Base-by-base conservation (phyloP, 2,329 filamentous ascomycete genomes). In the Apiospora phragmitis region DNA sequence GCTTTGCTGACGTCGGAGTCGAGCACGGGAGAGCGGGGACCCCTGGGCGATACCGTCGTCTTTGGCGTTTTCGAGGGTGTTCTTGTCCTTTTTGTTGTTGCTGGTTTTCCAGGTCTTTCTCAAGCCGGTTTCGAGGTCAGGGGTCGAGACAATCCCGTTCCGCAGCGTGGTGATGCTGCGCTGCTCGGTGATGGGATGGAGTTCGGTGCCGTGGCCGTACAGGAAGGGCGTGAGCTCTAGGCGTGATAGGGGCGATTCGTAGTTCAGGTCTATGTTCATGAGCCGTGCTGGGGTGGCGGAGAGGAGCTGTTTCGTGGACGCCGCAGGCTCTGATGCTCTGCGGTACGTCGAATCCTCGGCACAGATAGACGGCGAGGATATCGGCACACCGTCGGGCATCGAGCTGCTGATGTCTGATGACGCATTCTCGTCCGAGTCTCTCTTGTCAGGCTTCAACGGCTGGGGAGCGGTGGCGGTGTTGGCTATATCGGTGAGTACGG, bases 181-280 rank as follows among this genome's bases (percentile, higher is more conserved):
- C 45, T 68, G 67, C n/a, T 68, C 67, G 9, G 67, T 68, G 67
- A 68, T 68, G 21, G 67, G 67, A 32, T 41, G 8, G 32, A 68
- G 43, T 21, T 24, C 47, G 5, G 67, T 68, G 67, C 67, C 67
- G 32, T 26, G 45, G 45, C 67, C 67, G 47, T 68, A 68, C 18
- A 41, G 47, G 45, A 68, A 68, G 29, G 67, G 67, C 18, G 67
- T 55, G 43, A 41, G 35, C 45, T 68, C 67, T 5, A 68, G 67
- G 32, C 67, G 67, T n/a, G 67, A 38, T 11, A 55, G 67, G 43
- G 67, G 67, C 11, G 67, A 55, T 21, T 68, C 67, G 45, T 49
- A 24, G 32, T 55, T 38, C 1, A 55, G 32, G 67, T 51, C 45
- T 26, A 67, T 43, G 41, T 67, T n/a, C 41, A 45, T 45, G 65